A percentile compares a stretch with the other conserved stretches of the same genome.
Evolutionary conservation across 2,329 filamentous ascomycete genomes (phyloP).

Genomic region (Aureobasidium leucospermi): DNA sequence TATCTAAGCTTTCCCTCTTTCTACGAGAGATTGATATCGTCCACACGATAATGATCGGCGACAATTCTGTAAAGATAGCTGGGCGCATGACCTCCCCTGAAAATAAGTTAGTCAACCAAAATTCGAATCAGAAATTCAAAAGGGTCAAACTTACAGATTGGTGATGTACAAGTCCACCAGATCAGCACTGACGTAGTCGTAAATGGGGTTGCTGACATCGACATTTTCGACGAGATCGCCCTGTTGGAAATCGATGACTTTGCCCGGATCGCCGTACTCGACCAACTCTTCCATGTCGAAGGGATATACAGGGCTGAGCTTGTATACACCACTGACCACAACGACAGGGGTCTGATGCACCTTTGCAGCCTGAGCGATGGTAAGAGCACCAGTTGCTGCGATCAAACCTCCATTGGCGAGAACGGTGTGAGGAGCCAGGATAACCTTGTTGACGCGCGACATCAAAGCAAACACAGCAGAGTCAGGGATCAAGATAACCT

Average conservation of each 20-base stretch:
- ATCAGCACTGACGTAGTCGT: conserved; percentile 74
- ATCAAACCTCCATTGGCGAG: conserved; percentile 82
- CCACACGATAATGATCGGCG: conserved; percentile 66
- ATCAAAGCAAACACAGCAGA: conserved; percentile 87
- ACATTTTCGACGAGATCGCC: conserved; percentile 71
- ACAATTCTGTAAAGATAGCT: conserved; percentile 68
- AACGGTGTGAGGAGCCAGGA: conserved; percentile 79
- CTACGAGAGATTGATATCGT: conserved; percentile 53
- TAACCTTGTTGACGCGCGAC: conserved; percentile 91
- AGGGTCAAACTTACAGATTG: conserved; percentile 56
- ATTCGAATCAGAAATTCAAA: neutral
- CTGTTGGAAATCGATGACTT: conserved; percentile 69
- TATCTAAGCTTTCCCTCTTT: neutral
- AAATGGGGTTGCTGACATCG: conserved; percentile 70
- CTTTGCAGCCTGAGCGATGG: conserved; percentile 77
- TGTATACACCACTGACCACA: conserved; percentile 85
- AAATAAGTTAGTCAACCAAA: neutral
- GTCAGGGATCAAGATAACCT: conserved; percentile 76
- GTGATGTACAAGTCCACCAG: conserved; percentile 77
- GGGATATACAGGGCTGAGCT: conserved; percentile 82
- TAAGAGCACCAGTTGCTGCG: conserved; percentile 72
- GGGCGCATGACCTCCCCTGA: conserved; percentile 58
- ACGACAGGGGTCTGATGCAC: conserved; percentile 78
- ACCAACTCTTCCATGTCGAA: conserved; percentile 75
- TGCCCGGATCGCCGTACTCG: conserved; percentile 77